A percentile compares a stretch with the other conserved stretches of the same genome.
Evolutionary conservation across 2,329 filamentous ascomycete genomes (phyloP).

Genomic region (Ascochyta koolunga): DNA sequence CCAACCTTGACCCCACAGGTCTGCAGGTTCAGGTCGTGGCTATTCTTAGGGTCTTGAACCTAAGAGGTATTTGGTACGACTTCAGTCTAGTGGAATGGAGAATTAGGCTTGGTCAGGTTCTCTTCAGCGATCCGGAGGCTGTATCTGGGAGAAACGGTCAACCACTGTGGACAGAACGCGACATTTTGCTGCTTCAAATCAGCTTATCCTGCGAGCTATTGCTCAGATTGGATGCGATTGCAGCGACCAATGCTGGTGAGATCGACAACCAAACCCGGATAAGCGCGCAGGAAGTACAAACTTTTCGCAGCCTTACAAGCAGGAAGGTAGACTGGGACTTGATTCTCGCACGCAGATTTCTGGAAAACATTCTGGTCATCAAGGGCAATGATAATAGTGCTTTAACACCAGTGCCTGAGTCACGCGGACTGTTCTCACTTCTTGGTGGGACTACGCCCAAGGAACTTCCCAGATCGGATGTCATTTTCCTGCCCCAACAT

Average conservation of each 20-base stretch:
- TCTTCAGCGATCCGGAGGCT: conserved; percentile 62
- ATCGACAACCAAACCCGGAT: conserved; percentile 50
- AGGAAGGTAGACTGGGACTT: conserved; percentile 63
- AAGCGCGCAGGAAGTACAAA: conserved; percentile 51
- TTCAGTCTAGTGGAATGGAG: conserved; percentile 78
- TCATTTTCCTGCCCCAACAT: conserved; percentile 45
- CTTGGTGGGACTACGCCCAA: conserved; percentile 29
- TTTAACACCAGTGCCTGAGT: conserved; percentile 26
- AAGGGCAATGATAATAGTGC: conserved; percentile 28
- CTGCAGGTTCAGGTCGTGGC: conserved; percentile 73
- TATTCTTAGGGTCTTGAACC: conserved; percentile 68
- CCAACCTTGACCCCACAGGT: conserved; percentile 63
- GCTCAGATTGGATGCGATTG: conserved; percentile 59
- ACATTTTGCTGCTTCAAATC: conserved; percentile 62
- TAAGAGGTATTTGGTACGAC: conserved; percentile 74
- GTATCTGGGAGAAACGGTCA: conserved; percentile 26
- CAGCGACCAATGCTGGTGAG: conserved; percentile 34
- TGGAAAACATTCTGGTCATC: conserved; percentile 57
- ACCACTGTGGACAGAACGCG: conserved; percentile 52
- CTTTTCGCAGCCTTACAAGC: conserved; percentile 55
- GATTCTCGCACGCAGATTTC: conserved; percentile 58
- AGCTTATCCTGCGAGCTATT: conserved; percentile 61
- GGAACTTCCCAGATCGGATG: conserved; percentile 28
- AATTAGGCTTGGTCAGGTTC: conserved; percentile 72
- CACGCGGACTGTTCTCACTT: conserved; percentile 37